Base-by-base conservation (phyloP, 2,329 filamentous ascomycete species). In the Cladosporium sp. region DNA sequence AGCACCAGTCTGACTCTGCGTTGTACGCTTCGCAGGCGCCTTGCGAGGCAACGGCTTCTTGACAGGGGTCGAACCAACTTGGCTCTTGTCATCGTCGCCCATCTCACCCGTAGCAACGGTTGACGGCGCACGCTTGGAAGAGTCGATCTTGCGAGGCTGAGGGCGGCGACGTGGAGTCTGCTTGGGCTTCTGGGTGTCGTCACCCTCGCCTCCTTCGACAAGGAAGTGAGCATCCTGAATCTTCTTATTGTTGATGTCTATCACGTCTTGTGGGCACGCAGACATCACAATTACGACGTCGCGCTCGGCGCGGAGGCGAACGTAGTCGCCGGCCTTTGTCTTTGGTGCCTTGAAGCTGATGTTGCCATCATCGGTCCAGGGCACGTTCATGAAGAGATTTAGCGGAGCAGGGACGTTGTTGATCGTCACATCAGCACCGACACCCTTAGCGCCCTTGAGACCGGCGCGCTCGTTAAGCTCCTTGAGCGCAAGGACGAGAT, bases 301-400 rank as follows among this genome's bases (percentile, higher is more conserved):
- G 43, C 76, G 70, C 61, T 77, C 69, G 36, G 77, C 77, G 59
- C 72, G 70, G 17, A 80, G 66, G 1, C 74, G 69, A 1, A 80
- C 73, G 64, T 73, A 78, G 54, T 79, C 76, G 25, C 76, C 76
- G 8, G 61, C 61, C 54, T 76, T 76, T 20, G 71, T 69, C 17
- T 72, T 67, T 1, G 77, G 75, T 34, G 66, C 65, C 51, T 77
- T 73, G 55, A 78, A 78, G 52, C 67, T 73, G 2, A 79, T 62
- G 17, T 73, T 68, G 3, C 76, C 76, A 12, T 74, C 68, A 20
- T 75, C 68, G n/a, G 72, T 67, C 61, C 72, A 74, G 0, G 76
- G 76, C 49, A 79, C 75, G 45, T 78, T 78, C 77, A 79, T 79
- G 65, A 78, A 80, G 11, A 80, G 68, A 43, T 78, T 76, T 5